Evolutionary conservation across 352 stramenopile species (phyloP), one percentile per base, ranked within the genome.

Genomic region (Phytophthora litchii): DNA sequence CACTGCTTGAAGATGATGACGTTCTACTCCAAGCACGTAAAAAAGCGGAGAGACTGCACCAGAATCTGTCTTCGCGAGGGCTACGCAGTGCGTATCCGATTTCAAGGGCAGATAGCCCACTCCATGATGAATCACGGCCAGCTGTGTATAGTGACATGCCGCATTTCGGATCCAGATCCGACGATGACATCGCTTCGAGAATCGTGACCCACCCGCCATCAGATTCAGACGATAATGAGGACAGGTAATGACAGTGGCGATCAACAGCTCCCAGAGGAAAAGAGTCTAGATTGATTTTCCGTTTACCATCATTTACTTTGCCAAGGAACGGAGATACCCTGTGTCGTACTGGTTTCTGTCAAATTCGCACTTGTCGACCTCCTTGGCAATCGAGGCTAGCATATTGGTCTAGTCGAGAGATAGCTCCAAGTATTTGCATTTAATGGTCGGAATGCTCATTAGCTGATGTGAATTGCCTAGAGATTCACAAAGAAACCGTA

Each of bases 301-400:
- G 32, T 53, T 40, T 60, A 41, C 25, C 44, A 17, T 38, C 51
- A 27, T 37, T 50, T 9, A 56, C 37, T 51, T 58, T 52, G 47
- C n/a, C 4, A 75, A 45, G 10, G 61, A 59, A 8, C 70, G 74
- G 37, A 91, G 76, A 48, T 80, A 83, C 40, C 51, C 53, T 3
- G 72, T 16, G 32, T 89, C 82, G 57, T 89, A 83, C 43, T 91
- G 79, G 14, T 63, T 75, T 13, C 78, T 77, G 16, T 88, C 78
- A 31, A 86, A 91, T n/a, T 74, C 37, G 21, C 78, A 88, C 25
- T 83, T 84, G 48, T 88, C 78, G 10, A 65, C 61, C 47, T 86
- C 79, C 31, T 78, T 78, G 10, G 54, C 66, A 29, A 91, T 74
- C 10, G 60, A 63, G n/a, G 59, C n/a, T 0, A 70, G 19, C 27